Evolutionary conservation across 257 asterid species (phyloP), one percentile per base, ranked within the genome.

Genomic region (Plectranthus barbatus): DNA sequence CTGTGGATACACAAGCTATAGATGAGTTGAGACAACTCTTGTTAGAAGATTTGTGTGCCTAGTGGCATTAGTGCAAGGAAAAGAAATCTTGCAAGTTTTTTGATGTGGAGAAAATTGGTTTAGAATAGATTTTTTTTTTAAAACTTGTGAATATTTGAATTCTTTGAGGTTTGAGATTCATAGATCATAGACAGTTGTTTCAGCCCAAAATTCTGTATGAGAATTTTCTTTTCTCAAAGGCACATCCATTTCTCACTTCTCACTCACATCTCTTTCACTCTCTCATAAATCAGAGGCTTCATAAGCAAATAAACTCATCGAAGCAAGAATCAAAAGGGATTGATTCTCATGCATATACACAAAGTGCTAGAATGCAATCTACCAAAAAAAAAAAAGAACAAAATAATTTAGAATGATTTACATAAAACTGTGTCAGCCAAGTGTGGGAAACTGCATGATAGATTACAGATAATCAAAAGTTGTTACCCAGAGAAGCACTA

Each of bases 401-500:
- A 68, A 53, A 40, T 65, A 76, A 70, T 41, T 71, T 75, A 58
- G 51, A 57, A 60, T 34, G 67, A 73, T 77, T 77, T 80, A 81
- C 87, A 79, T 63, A 72, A 45, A 78, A 54, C 59, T 54, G 58
- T 1, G 46, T 21, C 76, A 50, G 74, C 77, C 54, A 47, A 71
- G 60, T 19, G 56, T 39, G 73, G 68, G 56, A 76, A 26, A 72
- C 72, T 61, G 68, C 51, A 31, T 24, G 40, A 41, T 68, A 70
- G 70, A 65, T 72, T 67, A 77, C 84, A 75, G 52, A 59, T 67
- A 60, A 67, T 36, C 55, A 19, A 65, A 20, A 41, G 72, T 50
- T 18, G 62, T 46, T 29, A 60, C 53, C 36, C 34, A 60, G 39
- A 57, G 20, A 20, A 69, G 52, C 47, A 47, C 87, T 79, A 82